Percentiles rank a stretch among this genome's conserved stretches.
Conservation (phyloP, 148 eudicot species). For the Heliosperma pusillum region DNA sequence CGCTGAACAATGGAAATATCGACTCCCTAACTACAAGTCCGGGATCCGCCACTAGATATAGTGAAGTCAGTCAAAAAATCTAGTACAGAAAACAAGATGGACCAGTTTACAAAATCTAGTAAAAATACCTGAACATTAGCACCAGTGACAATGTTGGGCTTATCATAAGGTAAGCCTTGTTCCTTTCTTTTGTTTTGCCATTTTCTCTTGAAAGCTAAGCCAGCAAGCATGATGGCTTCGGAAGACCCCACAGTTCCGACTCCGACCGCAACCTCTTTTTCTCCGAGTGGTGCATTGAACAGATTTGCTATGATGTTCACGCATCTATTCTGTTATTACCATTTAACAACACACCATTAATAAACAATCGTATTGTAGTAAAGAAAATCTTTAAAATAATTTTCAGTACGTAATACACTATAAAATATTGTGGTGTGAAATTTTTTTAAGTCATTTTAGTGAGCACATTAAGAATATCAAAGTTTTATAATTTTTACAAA, state of each 20-base stretch:
- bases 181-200: slow-evolving; percentile 72
- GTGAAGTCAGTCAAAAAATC: no score
- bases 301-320: slow-evolving; percentile 72
- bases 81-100: no score
- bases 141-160: slow-evolving; percentile 81
- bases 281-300: slow-evolving; percentile 67
- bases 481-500: no score
- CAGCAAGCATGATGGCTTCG: slow-evolving; percentile 71
- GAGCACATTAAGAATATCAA: no score
- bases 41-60: no score
- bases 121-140: slow-evolving; percentile 68
- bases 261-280: slow-evolving; percentile 57
- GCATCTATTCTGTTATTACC: slow-evolving; percentile 53
- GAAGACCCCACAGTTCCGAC: slow-evolving; percentile 75
- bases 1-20: no score
- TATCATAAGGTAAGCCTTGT: slow-evolving; percentile 58
- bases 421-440: no score
- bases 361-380: neutral
- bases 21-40: no score
- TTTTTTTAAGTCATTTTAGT: no score
- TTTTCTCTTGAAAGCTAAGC: slow-evolving; percentile 65
- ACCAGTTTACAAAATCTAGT: neutral
- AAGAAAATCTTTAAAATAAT: no score
- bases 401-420: no score
- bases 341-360: neutral